phyloP scores from a whole-genome alignment of 305 asterid genomes.

The Fraxinus greggii region DNA sequence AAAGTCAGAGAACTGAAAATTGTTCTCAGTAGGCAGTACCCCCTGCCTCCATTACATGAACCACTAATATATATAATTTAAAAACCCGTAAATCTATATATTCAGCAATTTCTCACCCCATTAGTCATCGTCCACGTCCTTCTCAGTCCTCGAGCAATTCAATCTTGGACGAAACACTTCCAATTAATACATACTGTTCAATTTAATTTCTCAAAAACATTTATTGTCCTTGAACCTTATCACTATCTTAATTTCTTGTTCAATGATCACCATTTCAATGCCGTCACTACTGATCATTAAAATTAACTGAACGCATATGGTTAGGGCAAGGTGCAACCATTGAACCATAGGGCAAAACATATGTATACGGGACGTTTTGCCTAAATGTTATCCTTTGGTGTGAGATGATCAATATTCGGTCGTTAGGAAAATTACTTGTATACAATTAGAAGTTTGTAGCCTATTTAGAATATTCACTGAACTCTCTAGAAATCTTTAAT shows the following conservation, averaged over 20 bases:
- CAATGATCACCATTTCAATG: background rate
- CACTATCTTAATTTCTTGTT: background rate
- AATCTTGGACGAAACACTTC: background rate
- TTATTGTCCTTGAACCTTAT: background rate
- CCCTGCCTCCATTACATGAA: background rate
- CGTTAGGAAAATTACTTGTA: background rate
- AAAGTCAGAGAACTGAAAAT: background rate
- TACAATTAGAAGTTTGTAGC: background rate
- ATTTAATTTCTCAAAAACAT: background rate
- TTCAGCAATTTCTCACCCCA: background rate
- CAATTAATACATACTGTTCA: background rate
- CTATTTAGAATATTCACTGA: background rate
- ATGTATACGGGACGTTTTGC: background rate
- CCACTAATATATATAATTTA: background rate
- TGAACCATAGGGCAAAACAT: background rate
- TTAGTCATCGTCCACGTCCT: background rate
- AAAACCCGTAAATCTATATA: background rate
- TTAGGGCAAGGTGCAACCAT: background rate
- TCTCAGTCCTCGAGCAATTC: background rate
- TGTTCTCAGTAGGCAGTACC: background rate
- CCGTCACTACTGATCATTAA: background rate
- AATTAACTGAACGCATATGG: background rate
- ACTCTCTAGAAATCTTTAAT: background rate
- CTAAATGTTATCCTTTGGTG: background rate
- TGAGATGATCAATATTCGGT: background rate